Percentiles rank a stretch among this genome's conserved stretches.
Conservation (phyloP, 352 stramenopile genomes). For the Globisporangium mamillatum region DNA sequence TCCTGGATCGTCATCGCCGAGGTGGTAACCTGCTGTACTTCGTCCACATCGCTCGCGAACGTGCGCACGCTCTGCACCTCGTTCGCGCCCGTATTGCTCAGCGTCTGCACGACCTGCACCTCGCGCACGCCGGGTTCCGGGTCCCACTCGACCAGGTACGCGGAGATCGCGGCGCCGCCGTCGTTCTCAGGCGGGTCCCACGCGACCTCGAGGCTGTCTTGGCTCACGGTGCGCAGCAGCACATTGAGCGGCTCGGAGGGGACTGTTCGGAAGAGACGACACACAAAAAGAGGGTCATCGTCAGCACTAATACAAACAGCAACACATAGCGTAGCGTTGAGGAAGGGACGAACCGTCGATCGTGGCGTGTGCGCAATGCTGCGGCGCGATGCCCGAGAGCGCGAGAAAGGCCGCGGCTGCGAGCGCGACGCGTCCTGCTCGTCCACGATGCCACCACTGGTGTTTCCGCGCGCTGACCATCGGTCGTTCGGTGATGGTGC, state of each 20-base stretch:
- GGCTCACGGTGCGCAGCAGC: constrained; percentile 58
- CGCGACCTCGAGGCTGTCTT: constrained; percentile 62
- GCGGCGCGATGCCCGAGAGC: not conserved
- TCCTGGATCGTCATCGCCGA: constrained; percentile 54
- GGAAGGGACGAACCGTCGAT: not conserved
- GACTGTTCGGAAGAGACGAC: constrained; percentile 8
- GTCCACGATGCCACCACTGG: not conserved
- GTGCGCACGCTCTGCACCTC: constrained; percentile 93
- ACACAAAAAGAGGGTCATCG: not conserved
- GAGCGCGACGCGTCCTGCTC: not conserved
- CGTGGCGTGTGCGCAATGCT: not conserved
- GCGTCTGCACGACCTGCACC: constrained; percentile 84
- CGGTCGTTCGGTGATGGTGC: not conserved
- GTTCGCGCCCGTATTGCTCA: constrained; percentile 87
- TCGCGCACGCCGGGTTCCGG: constrained; percentile 85
- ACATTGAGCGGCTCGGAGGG: constrained; percentile 64
- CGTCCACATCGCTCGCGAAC: constrained; percentile 76
- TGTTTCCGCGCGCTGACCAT: not conserved
- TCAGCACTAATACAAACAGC: not conserved
- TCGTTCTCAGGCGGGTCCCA: constrained; percentile 75
- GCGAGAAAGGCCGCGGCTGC: not conserved
- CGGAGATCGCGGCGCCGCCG: constrained; percentile 71
- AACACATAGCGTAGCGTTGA: not conserved
- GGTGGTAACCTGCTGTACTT: constrained; percentile 87
- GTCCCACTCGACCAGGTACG: constrained; percentile 91